phyloP scores from a whole-genome alignment of 2,329 filamentous ascomycete genomes.

The Botrytis squamosa region DNA sequence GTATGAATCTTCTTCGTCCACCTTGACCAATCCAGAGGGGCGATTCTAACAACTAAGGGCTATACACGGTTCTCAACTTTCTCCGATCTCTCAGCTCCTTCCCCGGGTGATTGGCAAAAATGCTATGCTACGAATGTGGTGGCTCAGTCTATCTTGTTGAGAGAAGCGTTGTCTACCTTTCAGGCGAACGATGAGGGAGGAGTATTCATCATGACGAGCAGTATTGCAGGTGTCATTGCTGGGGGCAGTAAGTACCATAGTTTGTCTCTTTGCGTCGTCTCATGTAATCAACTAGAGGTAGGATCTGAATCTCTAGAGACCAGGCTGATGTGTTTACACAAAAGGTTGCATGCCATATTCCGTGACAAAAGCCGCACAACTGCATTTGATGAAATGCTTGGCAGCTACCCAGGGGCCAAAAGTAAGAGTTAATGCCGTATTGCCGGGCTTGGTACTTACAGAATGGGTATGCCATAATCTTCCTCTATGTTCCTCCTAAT shows the following conservation, averaged over 20 bases:
- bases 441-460: slow-evolving; percentile 63
- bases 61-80: slow-evolving; percentile 37
- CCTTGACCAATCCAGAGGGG: not conserved
- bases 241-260: slow-evolving; percentile 18
- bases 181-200: slow-evolving; percentile 62
- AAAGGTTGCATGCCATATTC: slow-evolving; percentile 38
- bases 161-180: slow-evolving; percentile 57
- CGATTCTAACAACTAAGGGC: slow-evolving; percentile 24
- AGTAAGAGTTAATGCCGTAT: slow-evolving; percentile 62
- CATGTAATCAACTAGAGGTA: not conserved
- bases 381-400: slow-evolving; percentile 65
- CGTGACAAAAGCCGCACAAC: slow-evolving; percentile 46
- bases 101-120: slow-evolving; percentile 32
- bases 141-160: slow-evolving; percentile 52
- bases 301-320: no score
- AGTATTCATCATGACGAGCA: slow-evolving; percentile 61
- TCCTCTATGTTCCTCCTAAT: not conserved
- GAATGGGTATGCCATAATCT: slow-evolving; percentile 52
- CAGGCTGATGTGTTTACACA: not conserved
- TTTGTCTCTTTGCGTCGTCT: not conserved
- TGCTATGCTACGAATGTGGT: slow-evolving; percentile 65
- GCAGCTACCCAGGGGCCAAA: slow-evolving; percentile 61
- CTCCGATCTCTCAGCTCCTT: slow-evolving; percentile 30
- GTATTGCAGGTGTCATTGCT: slow-evolving; percentile 50
- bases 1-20: not conserved